Conservation (phyloP, 176 grass and related monocot genomes). For the Raddia distichophylla region DNA sequence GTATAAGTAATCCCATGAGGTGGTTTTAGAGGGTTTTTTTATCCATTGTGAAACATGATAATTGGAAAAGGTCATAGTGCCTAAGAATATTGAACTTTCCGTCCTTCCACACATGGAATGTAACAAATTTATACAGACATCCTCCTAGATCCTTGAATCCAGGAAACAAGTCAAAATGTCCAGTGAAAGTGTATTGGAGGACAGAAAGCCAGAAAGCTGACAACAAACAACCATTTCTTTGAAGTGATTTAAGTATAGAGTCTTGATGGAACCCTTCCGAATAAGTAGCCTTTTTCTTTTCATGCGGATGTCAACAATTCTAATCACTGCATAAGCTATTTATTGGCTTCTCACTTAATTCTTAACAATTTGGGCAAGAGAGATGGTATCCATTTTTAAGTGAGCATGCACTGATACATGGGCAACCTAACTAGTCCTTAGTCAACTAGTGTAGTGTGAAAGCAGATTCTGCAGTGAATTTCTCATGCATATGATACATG, state of each 20-base stretch:
- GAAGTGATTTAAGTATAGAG: background rate
- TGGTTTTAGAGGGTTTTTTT: background rate
- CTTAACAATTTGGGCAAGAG: background rate
- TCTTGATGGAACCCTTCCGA: background rate
- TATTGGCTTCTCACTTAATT: slow-evolving; percentile 20
- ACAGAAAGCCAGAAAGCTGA: background rate
- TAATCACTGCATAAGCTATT: slow-evolving; percentile 17
- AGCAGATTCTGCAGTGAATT: background rate
- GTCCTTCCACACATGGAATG: background rate
- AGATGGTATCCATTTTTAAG: background rate
- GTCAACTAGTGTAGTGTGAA: background rate
- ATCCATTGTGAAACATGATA: background rate
- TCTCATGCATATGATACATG: background rate
- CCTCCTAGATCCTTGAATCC: background rate
- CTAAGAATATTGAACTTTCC: background rate
- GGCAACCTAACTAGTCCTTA: slow-evolving; percentile 3
- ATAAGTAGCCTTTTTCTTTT: slow-evolving; percentile 1
- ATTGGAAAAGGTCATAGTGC: background rate
- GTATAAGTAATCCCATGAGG: background rate
- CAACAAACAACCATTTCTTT: slow-evolving; percentile 4
- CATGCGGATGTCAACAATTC: background rate
- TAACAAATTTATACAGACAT: slow-evolving; percentile 3
- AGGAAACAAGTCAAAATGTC: slow-evolving; percentile 3
- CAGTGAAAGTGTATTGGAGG: background rate
- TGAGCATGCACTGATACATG: background rate